Evolutionary conservation across 78 protist species (phyloP).

Genomic region (Dictyostelium citrinum): DNA sequence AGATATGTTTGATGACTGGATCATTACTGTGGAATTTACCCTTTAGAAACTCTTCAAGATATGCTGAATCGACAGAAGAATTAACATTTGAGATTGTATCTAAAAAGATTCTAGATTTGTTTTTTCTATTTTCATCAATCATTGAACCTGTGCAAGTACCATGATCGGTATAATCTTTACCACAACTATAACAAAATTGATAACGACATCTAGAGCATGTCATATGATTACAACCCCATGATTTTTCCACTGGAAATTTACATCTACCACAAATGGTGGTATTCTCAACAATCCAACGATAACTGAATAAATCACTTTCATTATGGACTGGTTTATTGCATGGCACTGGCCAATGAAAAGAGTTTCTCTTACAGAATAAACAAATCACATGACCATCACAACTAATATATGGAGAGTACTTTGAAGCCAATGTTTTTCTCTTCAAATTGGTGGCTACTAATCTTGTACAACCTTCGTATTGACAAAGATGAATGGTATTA

Average conservation of each 20-base stretch:
- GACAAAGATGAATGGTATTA: neutral
- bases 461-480: neutral
- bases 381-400: neutral
- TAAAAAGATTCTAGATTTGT: neutral
- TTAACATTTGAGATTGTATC: neutral
- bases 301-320: neutral
- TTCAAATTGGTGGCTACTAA: neutral
- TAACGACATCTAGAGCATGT: conserved; percentile 49
- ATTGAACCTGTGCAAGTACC: neutral
- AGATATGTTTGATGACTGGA: neutral
- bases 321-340: neutral
- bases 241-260: conserved; percentile 26
- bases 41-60: neutral
- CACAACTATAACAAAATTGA: conserved; percentile 74
- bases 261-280: conserved; percentile 55
- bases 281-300: conserved; percentile 18
- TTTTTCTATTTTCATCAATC: neutral
- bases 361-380: neutral
- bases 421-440: neutral
- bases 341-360: conserved; percentile 38
- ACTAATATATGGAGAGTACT: neutral
- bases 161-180: neutral
- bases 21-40: neutral
- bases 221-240: conserved; percentile 82
- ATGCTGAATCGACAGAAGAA: neutral